These are phyloP conservation scores for Phoma sp. DNA, from an alignment of 2,329 filamentous ascomycete species.

Conservation along the genomic window DNA sequence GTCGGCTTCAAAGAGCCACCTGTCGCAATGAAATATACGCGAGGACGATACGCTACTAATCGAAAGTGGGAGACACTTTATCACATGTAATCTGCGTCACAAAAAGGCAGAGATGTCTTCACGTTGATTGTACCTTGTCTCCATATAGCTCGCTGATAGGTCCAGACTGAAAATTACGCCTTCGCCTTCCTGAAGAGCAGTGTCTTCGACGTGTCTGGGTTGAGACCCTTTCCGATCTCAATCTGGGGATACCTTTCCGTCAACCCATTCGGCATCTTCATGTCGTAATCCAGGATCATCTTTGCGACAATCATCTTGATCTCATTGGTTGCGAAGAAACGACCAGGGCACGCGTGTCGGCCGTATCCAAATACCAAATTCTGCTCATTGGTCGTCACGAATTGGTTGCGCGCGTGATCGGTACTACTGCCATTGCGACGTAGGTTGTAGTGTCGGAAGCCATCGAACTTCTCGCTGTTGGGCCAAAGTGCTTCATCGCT, in stretches of 20 bases:
- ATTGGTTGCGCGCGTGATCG: slow-evolving; percentile 40
- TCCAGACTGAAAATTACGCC: not conserved
- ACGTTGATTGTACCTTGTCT: too few species aligned
- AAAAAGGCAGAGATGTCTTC: too few species aligned
- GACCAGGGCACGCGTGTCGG: slow-evolving; percentile 40
- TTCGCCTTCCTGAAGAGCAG: slow-evolving; percentile 28
- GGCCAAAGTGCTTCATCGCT: slow-evolving; percentile 32
- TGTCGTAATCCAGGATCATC: slow-evolving; percentile 36
- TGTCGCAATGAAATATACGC: too few species aligned
- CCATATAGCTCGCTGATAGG: too few species aligned
- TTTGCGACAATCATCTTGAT: slow-evolving; percentile 44
- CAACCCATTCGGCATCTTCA: slow-evolving; percentile 28
- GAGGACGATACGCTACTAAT: too few species aligned
- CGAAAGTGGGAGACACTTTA: too few species aligned
- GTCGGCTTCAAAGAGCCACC: too few species aligned
- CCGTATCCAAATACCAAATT: slow-evolving; percentile 41
- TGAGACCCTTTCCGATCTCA: slow-evolving; percentile 16
- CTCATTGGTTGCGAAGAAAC: slow-evolving; percentile 43
- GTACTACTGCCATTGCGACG: slow-evolving; percentile 27
- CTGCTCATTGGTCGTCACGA: slow-evolving; percentile 35
- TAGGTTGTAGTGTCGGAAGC: slow-evolving; percentile 40
- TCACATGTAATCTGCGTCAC: too few species aligned
- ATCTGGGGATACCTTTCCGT: slow-evolving; percentile 25
- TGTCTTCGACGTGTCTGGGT: slow-evolving; percentile 22
- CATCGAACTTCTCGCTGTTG: slow-evolving; percentile 35